Percentiles rank a stretch among this genome's conserved stretches.
These are phyloP conservation scores for Coemansia sp. DNA, from an alignment of 192 early-diverging fungal genomes.

Conservation along the genomic window DNA sequence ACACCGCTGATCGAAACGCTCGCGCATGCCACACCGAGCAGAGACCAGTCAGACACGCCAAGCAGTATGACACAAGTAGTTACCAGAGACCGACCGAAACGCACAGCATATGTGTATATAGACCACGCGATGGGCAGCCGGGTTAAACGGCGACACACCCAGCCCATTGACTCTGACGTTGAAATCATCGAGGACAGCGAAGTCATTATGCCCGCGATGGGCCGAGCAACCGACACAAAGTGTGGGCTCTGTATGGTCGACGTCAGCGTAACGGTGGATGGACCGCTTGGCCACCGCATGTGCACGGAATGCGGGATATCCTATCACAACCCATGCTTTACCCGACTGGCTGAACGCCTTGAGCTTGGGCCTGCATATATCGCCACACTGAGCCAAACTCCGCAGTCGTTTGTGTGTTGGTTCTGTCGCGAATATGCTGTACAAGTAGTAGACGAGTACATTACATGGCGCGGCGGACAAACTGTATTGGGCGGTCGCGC, in stretches of 20 bases:
- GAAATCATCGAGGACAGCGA: neutral
- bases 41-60: too few relatives aligned
- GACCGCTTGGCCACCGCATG: neutral
- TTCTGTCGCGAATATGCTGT: conserved; percentile 16
- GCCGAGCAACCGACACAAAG: neutral
- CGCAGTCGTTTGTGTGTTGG: conserved; percentile 14
- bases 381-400: neutral
- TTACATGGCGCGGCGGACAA: conserved; percentile 24
- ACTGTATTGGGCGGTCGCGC: neutral
- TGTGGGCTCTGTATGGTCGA: conserved; percentile 14
- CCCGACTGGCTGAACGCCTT: neutral
- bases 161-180: neutral
- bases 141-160: neutral
- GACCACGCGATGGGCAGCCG: conserved; percentile 16
- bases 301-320: conserved; percentile 15
- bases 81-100: neutral
- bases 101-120: conserved; percentile 9
- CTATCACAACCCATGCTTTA: conserved; percentile 23
- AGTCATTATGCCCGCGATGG: too few relatives aligned
- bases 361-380: neutral
- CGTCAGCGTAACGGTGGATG: neutral
- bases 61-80: too few relatives aligned
- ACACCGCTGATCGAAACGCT: too few relatives aligned
- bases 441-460: conserved; percentile 6
- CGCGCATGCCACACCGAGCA: too few relatives aligned